phyloP scores from a whole-genome alignment of 257 asterid genomes.

The Nicotiana undulata region DNA sequence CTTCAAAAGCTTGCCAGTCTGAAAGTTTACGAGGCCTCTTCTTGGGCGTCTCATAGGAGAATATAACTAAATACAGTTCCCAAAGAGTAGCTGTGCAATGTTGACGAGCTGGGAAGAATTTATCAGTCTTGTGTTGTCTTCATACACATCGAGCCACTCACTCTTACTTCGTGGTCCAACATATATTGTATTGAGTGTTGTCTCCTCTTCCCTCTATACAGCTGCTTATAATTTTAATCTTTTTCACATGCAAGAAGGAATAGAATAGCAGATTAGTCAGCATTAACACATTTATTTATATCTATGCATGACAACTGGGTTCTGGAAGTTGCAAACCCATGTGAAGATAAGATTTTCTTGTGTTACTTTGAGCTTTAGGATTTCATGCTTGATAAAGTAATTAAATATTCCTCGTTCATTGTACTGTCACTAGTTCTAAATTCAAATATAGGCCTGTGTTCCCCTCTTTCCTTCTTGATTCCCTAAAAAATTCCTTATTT shows the following conservation, averaged over 20 bases:
- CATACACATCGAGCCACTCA: constrained; percentile 58
- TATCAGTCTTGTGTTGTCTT: constrained; percentile 30
- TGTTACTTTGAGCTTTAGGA: background rate
- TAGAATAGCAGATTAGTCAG: constrained; percentile 21
- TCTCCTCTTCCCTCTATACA: background rate
- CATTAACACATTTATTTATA: constrained; percentile 11
- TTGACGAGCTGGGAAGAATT: constrained; percentile 27
- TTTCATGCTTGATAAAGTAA: background rate
- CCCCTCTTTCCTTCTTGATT: no score
- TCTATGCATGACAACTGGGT: constrained; percentile 12
- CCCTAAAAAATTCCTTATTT: no score
- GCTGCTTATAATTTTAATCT: background rate
- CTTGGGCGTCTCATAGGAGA: background rate
- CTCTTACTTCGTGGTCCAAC: constrained; percentile 21
- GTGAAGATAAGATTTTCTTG: constrained; percentile 20
- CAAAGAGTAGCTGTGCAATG: constrained; percentile 11
- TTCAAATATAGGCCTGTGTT: no score
- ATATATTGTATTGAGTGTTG: background rate
- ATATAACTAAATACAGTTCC: background rate
- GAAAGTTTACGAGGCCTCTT: no score
- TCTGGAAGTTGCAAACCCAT: constrained; percentile 35
- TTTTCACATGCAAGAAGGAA: constrained; percentile 3
- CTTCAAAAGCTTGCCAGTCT: no score
- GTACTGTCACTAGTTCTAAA: no score
- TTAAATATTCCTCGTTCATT: background rate